Evolutionary conservation across 331 rosid species (phyloP).

Genomic region (Pyracantha coccinea): DNA sequence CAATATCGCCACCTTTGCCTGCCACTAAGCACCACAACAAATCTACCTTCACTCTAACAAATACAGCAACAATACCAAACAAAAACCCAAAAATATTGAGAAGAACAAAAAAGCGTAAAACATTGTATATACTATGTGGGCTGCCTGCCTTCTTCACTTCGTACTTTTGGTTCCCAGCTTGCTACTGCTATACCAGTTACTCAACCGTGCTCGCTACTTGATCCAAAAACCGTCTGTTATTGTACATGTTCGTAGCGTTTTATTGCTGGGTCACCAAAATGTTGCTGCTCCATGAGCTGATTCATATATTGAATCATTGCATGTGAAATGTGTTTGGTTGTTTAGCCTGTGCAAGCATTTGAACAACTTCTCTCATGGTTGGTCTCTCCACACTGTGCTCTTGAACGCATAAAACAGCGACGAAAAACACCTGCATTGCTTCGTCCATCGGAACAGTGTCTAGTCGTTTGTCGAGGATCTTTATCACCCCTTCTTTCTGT

Average conservation of each 20-base stretch:
- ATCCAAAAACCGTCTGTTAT: neutral
- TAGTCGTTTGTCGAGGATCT: constrained; percentile 51
- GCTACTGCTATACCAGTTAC: constrained; percentile 1
- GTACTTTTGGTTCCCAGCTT: neutral
- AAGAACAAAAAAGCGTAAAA: too few species aligned
- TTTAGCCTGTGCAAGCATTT: constrained; percentile 71
- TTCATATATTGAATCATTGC: constrained; percentile 10
- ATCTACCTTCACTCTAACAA: neutral
- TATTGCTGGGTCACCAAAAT: neutral
- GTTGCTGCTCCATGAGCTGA: neutral
- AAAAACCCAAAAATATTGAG: neutral
- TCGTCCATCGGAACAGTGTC: constrained; percentile 40
- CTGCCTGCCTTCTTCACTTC: neutral
- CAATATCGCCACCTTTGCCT: neutral
- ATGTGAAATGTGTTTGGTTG: constrained; percentile 44
- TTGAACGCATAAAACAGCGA: constrained; percentile 69
- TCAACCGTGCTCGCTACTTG: neutral
- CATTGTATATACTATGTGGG: too few species aligned
- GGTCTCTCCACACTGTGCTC: constrained; percentile 80
- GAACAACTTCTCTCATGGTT: constrained; percentile 88
- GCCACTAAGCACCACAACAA: neutral
- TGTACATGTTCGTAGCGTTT: neutral
- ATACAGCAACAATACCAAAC: neutral
- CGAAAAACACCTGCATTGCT: constrained; percentile 66
- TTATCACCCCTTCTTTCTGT: constrained; percentile 42